phyloP scores from a whole-genome alignment of 306 rosid species.

The Gleditsia sinensis region DNA sequence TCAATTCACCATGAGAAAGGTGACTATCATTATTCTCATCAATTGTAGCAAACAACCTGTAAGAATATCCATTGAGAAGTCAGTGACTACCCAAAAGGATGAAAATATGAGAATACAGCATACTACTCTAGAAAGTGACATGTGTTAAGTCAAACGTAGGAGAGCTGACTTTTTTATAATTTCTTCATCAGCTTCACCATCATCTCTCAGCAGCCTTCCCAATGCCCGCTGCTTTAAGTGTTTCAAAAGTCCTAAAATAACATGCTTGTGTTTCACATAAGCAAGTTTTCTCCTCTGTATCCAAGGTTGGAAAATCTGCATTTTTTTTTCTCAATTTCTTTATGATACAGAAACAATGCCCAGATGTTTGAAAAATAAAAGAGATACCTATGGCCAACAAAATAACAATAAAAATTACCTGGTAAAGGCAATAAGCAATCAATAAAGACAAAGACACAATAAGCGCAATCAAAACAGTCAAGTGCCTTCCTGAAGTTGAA shows the following conservation, averaged over 20 bases:
- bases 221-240: slow-evolving; percentile 60
- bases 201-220: slow-evolving; percentile 63
- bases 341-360: slow-evolving; percentile 3
- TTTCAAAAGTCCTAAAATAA: slow-evolving; percentile 68
- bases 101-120: neutral
- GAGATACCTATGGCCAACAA: neutral
- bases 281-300: slow-evolving; percentile 73
- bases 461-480: slow-evolving; percentile 80
- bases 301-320: slow-evolving; percentile 95
- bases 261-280: slow-evolving; percentile 72
- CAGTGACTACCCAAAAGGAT: slow-evolving; percentile 16
- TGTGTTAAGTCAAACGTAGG: slow-evolving; percentile 23
- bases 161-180: slow-evolving; percentile 59
- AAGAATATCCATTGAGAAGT: slow-evolving; percentile 30
- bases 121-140: neutral
- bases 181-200: slow-evolving; percentile 65
- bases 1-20: slow-evolving; percentile 66
- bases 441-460: slow-evolving; percentile 55
- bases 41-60: slow-evolving; percentile 63
- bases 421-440: slow-evolving; percentile 74
- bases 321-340: slow-evolving; percentile 12
- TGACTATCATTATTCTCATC: slow-evolving; percentile 50
- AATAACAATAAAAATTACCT: slow-evolving; percentile 51
- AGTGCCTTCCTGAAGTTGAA: slow-evolving; percentile 74
- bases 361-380: neutral